Conservation (phyloP, 2,329 filamentous ascomycete genomes). For the Xylariaceae sp. region DNA sequence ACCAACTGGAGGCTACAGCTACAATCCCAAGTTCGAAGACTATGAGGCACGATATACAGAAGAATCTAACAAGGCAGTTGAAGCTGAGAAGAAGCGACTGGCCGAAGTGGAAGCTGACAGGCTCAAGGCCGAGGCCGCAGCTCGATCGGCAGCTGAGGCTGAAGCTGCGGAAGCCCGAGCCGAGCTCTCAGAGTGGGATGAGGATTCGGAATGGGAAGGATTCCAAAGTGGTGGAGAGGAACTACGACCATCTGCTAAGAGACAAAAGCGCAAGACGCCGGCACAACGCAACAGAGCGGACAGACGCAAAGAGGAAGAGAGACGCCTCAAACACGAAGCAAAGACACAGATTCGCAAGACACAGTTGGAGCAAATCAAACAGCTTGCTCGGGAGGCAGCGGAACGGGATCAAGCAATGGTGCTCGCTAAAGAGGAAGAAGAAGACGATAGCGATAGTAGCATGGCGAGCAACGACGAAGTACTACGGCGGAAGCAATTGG, state of each 20-base stretch:
- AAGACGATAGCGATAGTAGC: slow-evolving; percentile 46
- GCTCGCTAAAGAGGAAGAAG: slow-evolving; percentile 40
- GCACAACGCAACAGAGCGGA: slow-evolving; percentile 84
- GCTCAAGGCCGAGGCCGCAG: slow-evolving; percentile 63
- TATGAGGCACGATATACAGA: slow-evolving; percentile 73
- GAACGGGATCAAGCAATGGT: slow-evolving; percentile 52
- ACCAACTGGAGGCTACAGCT: slow-evolving; percentile 80
- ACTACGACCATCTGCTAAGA: slow-evolving; percentile 61
- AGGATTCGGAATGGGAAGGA: slow-evolving; percentile 89
- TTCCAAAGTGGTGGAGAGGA: slow-evolving; percentile 79
- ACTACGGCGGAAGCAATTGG: slow-evolving; percentile 69
- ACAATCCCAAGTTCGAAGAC: slow-evolving; percentile 85
- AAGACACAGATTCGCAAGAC: slow-evolving; percentile 68
- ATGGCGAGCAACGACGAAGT: slow-evolving; percentile 51
- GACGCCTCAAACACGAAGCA: slow-evolving; percentile 68
- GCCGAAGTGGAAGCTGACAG: slow-evolving; percentile 63
- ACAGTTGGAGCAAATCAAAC: slow-evolving; percentile 68
- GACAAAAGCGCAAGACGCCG: slow-evolving; percentile 79
- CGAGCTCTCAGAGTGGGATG: slow-evolving; percentile 68
- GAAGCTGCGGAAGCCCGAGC: slow-evolving; percentile 68
- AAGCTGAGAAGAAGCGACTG: slow-evolving; percentile 71
- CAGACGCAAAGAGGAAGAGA: slow-evolving; percentile 83
- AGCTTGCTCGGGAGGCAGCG: slow-evolving; percentile 60
- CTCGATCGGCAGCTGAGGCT: slow-evolving; percentile 66
- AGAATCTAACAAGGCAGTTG: slow-evolving; percentile 75